Conservation (phyloP, 169 alveolate species). For the Eimeria necatrix region DNA sequence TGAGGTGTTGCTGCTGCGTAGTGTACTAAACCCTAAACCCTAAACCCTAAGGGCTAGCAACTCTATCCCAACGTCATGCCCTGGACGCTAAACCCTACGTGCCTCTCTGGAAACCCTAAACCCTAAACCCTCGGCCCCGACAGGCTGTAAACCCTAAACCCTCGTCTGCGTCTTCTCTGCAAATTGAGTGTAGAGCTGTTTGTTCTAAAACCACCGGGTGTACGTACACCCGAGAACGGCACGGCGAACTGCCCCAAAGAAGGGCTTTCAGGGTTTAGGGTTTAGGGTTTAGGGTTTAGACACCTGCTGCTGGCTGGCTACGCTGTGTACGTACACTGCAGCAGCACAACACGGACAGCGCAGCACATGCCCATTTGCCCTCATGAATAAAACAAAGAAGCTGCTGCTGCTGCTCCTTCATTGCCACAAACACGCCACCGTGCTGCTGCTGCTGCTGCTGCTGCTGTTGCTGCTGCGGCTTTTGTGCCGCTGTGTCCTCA, state of each 20-base stretch:
- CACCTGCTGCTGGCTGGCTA: background rate
- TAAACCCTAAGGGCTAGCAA: background rate
- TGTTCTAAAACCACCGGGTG: background rate
- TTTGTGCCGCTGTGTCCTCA: no score
- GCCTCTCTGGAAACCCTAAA: no score
- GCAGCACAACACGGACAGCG: background rate
- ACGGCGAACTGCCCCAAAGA: no score
- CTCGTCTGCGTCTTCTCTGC: no score
- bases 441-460: background rate
- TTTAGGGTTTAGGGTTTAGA: background rate
- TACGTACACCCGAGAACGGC: background rate
- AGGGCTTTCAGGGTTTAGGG: background rate
- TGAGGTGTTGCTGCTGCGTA: no score
- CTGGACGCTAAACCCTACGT: no score
- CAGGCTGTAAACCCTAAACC: no score
- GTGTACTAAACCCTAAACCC: background rate
- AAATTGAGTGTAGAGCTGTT: background rate
- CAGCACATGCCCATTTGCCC: no score
- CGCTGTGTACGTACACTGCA: background rate
- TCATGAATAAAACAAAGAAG: background rate
- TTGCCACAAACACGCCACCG: no score
- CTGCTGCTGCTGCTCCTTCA: background rate
- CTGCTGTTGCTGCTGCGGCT: constrained; percentile 4
- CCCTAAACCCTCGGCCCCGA: background rate
- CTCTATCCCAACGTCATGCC: background rate